Percentiles rank a stretch among this genome's conserved stretches.
Conservation (phyloP, 495 filamentous ascomycete species). For the Mytilinidion resinicola region DNA sequence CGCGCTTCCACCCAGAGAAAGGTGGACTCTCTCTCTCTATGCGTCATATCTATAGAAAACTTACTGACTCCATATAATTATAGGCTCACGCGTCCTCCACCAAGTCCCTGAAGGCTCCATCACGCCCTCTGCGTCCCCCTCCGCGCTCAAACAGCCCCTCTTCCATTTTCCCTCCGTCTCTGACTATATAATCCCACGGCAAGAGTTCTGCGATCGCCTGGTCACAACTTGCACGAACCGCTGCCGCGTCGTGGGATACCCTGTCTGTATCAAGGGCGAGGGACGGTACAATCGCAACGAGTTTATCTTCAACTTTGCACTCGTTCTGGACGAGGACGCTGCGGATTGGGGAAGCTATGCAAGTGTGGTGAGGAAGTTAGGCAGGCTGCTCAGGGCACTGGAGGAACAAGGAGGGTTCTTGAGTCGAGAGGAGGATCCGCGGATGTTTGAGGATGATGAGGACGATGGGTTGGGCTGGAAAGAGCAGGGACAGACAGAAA, state of each 20-base stretch:
- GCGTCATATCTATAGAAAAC: not conserved
- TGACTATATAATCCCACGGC: slow-evolving; percentile 86
- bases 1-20: slow-evolving; percentile 83
- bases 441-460: slow-evolving; percentile 24
- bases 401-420: slow-evolving; percentile 82
- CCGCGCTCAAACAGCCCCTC: slow-evolving; percentile 54
- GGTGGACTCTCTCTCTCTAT: slow-evolving; percentile 45
- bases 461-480: slow-evolving; percentile 27
- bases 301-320: slow-evolving; percentile 95
- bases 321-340: slow-evolving; percentile 69
- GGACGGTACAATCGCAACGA: slow-evolving; percentile 71
- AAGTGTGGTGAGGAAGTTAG: slow-evolving; percentile 77
- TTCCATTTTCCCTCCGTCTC: slow-evolving; percentile 77
- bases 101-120: slow-evolving; percentile 72
- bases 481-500: slow-evolving; percentile 5
- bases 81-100: slow-evolving; percentile 75
- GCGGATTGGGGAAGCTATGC: slow-evolving; percentile 61
- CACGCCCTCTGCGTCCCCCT: slow-evolving; percentile 46
- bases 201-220: slow-evolving; percentile 83
- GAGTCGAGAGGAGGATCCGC: slow-evolving; percentile 43
- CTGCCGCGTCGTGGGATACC: slow-evolving; percentile 79
- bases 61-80: not conserved
- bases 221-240: slow-evolving; percentile 71
- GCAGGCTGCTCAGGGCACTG: slow-evolving; percentile 74
- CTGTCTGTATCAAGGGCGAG: slow-evolving; percentile 64